A percentile compares a stretch with the other conserved stretches of the same genome.
Conservation (phyloP, 306 rosid species). For the Corylus americana region DNA sequence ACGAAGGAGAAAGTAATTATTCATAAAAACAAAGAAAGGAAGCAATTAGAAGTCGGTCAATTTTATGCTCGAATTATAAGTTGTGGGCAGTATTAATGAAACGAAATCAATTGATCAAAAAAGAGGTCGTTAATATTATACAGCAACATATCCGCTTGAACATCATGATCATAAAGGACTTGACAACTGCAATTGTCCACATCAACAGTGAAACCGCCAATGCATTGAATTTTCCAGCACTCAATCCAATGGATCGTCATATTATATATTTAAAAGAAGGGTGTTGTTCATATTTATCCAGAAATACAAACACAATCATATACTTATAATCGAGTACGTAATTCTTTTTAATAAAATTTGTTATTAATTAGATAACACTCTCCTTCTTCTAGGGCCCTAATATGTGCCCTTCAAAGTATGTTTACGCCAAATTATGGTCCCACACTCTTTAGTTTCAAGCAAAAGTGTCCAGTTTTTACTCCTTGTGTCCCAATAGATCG, state of each 20-base stretch:
- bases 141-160: background rate
- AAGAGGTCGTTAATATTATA: background rate
- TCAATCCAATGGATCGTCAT: background rate
- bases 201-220: background rate
- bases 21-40: too few species aligned
- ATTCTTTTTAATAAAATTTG: background rate
- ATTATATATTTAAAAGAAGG: background rate
- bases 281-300: background rate
- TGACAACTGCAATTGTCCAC: background rate
- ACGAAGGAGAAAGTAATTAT: too few species aligned
- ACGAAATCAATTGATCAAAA: background rate
- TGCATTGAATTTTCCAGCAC: background rate
- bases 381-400: background rate
- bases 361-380: background rate
- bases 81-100: background rate
- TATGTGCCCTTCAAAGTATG: background rate
- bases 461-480: conserved; percentile 26
- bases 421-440: conserved; percentile 13
- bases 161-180: background rate
- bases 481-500: background rate
- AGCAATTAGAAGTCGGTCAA: too few species aligned
- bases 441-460: conserved; percentile 29
- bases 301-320: background rate
- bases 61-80: too few species aligned
- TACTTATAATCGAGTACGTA: background rate